Evolutionary conservation across 805 yeast genomes (phyloP).

Genomic region (Lipomyces lipofer): DNA sequence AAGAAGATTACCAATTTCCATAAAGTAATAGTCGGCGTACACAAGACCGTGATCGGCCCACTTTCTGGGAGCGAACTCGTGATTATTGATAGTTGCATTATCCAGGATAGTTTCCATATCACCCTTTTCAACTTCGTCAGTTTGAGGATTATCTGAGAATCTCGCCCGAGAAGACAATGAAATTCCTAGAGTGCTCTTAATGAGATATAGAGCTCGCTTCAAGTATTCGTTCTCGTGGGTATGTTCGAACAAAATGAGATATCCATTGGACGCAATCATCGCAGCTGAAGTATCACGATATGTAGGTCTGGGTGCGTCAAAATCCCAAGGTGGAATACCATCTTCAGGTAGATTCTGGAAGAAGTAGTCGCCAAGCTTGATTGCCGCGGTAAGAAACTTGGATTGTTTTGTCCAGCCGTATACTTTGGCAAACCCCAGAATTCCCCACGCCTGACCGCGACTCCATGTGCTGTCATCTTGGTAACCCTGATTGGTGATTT

Average conservation of each 20-base stretch:
- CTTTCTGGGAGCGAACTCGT: too few relatives aligned
- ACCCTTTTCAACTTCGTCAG: slow-evolving; percentile 30
- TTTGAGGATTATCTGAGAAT: not conserved
- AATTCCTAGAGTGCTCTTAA: slow-evolving; percentile 28
- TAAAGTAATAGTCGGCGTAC: slow-evolving; percentile 40
- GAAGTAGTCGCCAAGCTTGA: slow-evolving; percentile 34
- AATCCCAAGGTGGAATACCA: slow-evolving; percentile 34
- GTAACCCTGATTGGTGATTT: slow-evolving; percentile 38
- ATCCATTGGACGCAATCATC: slow-evolving; percentile 38
- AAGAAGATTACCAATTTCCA: slow-evolving; percentile 37
- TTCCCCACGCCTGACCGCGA: slow-evolving; percentile 42
- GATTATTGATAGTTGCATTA: slow-evolving; percentile 35
- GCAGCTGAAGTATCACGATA: slow-evolving; percentile 38
- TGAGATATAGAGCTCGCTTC: slow-evolving; percentile 27
- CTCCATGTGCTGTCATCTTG: slow-evolving; percentile 38
- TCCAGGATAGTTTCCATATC: slow-evolving; percentile 34
- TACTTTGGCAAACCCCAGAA: slow-evolving; percentile 37
- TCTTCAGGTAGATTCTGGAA: slow-evolving; percentile 33
- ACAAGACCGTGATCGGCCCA: slow-evolving; percentile 37
- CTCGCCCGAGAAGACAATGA: not conserved
- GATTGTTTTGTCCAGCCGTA: slow-evolving; percentile 35
- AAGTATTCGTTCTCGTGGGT: slow-evolving; percentile 26
- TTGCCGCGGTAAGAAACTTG: slow-evolving; percentile 36
- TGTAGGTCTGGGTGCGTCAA: slow-evolving; percentile 36
- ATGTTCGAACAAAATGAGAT: slow-evolving; percentile 34